A percentile compares a stretch with the other conserved stretches of the same genome.
These are phyloP conservation scores for Trebouxia sp. DNA, from an alignment of 139 green algal genomes.

Conservation along the genomic window DNA sequence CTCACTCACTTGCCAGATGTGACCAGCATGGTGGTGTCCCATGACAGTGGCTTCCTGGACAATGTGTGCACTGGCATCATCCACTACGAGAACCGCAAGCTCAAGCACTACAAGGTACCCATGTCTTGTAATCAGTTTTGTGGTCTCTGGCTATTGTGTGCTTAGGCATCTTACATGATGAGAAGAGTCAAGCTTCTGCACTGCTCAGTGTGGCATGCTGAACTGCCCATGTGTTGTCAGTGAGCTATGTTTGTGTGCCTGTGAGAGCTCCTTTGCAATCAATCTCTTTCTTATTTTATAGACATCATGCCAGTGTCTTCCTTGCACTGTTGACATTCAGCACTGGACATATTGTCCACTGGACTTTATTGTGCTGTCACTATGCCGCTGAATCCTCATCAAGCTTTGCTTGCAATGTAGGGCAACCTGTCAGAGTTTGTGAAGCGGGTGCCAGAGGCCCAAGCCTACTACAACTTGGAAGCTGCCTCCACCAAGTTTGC, in stretches of 20 bases:
- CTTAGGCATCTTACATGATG: neutral
- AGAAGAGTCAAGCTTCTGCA: too few species aligned
- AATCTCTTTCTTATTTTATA: neutral
- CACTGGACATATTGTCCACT: neutral
- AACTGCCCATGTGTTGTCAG: neutral
- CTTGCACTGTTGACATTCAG: too few species aligned
- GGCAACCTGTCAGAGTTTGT: slow-evolving; percentile 94
- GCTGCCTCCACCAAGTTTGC: slow-evolving; percentile 69
- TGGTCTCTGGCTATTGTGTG: neutral
- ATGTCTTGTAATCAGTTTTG: neutral
- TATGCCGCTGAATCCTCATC: too few species aligned
- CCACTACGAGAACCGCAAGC: slow-evolving; percentile 87
- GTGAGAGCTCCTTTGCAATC: too few species aligned
- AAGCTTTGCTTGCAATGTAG: slow-evolving; percentile 37
- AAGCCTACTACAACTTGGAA: slow-evolving; percentile 84
- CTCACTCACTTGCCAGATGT: slow-evolving; percentile 64
- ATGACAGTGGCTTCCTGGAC: slow-evolving; percentile 91
- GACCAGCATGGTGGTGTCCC: slow-evolving; percentile 85
- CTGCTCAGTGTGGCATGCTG: neutral
- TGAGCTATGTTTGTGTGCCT: too few species aligned
- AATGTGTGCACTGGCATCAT: slow-evolving; percentile 86
- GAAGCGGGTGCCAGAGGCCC: slow-evolving; percentile 81
- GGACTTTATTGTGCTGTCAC: too few species aligned
- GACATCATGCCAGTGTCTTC: neutral
- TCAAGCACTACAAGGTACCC: slow-evolving; percentile 67